Conservation (phyloP, 2,329 filamentous ascomycete species). For the Incumbomyces lentus region DNA sequence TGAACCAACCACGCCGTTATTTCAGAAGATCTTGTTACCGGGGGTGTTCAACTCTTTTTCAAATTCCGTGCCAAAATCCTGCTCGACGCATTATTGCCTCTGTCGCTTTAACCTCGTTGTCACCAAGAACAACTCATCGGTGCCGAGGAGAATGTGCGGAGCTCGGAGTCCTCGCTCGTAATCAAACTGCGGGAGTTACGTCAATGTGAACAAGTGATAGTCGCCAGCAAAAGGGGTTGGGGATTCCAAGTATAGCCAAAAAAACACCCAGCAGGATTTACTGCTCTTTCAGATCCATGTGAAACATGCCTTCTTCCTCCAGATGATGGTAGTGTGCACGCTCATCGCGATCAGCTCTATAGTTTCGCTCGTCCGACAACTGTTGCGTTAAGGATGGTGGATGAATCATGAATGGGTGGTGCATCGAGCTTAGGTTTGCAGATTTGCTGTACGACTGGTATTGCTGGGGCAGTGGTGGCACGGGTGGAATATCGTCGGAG, state of each 20-base stretch:
- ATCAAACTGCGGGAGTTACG: conserved; percentile 8
- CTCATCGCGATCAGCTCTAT: conserved; percentile 58
- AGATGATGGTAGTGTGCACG: conserved; percentile 42
- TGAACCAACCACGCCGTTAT: too few relatives aligned
- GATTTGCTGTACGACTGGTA: conserved; percentile 25
- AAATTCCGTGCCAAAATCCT: conserved; percentile 8
- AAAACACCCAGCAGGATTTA: neutral
- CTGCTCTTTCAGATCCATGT: conserved; percentile 65
- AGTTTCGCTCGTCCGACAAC: conserved; percentile 46
- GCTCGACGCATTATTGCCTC: conserved; percentile 21
- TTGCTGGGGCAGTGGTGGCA: conserved; percentile 65
- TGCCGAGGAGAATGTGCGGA: conserved; percentile 21
- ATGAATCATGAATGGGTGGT: conserved; percentile 33
- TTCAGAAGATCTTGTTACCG: too few relatives aligned
- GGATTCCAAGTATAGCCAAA: conserved; percentile 8
- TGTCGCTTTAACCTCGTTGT: conserved; percentile 24
- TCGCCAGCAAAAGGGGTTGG: conserved; percentile 6
- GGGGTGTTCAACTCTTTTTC: too few relatives aligned
- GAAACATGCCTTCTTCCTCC: conserved; percentile 92
- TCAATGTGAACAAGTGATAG: conserved; percentile 10
- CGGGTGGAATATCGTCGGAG: conserved; percentile 61
- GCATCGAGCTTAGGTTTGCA: conserved; percentile 28
- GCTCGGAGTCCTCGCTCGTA: conserved; percentile 9
- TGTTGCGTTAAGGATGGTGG: conserved; percentile 36
- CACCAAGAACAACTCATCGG: conserved; percentile 19